A percentile compares a stretch with the other conserved stretches of the same genome.
Conservation (phyloP, 352 stramenopile genomes). For the Phytophthora crassamura region DNA sequence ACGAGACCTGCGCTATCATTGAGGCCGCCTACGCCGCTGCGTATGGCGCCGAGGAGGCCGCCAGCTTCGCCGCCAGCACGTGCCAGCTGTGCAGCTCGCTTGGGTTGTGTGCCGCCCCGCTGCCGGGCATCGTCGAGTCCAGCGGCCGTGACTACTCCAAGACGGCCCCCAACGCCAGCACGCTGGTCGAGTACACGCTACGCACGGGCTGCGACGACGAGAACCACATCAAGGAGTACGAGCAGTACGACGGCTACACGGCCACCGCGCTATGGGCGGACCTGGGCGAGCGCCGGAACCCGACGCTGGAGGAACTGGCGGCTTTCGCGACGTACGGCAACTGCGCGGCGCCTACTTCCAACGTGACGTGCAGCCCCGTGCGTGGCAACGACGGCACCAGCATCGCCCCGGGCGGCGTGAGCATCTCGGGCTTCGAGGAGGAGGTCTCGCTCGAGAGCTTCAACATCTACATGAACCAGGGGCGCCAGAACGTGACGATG, state of each 20-base stretch:
- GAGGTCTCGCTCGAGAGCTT: slow-evolving; percentile 43
- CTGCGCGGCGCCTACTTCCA: slow-evolving; percentile 48
- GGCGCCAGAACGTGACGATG: slow-evolving; percentile 67
- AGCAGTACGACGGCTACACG: slow-evolving; percentile 55
- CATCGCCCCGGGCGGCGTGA: slow-evolving; percentile 50
- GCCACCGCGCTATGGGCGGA: slow-evolving; percentile 49
- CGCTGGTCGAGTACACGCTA: slow-evolving; percentile 49
- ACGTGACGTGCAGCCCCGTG: slow-evolving; percentile 67
- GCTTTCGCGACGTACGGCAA: slow-evolving; percentile 63
- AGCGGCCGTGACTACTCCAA: slow-evolving; percentile 61
- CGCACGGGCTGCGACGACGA: slow-evolving; percentile 64
- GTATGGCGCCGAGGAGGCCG: slow-evolving; percentile 46
- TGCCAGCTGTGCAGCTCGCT: slow-evolving; percentile 48
- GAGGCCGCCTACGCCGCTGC: slow-evolving; percentile 45
- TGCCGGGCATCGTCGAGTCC: slow-evolving; percentile 60
- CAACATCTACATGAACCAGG: slow-evolving; percentile 62
- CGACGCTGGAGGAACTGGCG: slow-evolving; percentile 53
- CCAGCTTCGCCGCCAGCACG: slow-evolving; percentile 38
- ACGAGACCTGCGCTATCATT: slow-evolving; percentile 49
- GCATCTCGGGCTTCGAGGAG: slow-evolving; percentile 55
- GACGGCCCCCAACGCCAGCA: slow-evolving; percentile 27
- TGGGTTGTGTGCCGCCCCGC: slow-evolving; percentile 60
- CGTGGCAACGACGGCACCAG: slow-evolving; percentile 60
- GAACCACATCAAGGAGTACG: slow-evolving; percentile 61
- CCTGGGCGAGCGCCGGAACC: slow-evolving; percentile 51